Evolutionary conservation across 305 asterid genomes (phyloP), one percentile per base, ranked within the genome.

Genomic region (Plantago lanceolata): DNA sequence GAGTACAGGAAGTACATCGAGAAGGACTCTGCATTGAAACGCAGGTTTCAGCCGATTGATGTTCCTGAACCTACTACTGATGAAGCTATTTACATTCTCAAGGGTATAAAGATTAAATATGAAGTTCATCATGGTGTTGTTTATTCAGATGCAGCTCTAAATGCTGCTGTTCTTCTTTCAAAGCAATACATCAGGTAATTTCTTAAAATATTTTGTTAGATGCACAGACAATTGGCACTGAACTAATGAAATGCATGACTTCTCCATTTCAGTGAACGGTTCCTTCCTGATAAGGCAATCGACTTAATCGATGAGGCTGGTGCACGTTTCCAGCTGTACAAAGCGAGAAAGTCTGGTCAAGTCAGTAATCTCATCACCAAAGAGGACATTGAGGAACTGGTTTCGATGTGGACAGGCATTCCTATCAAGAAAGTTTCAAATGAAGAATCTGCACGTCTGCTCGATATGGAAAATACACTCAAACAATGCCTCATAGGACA

Each of bases 241-340:
- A 49, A 17, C 18, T 17, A 49, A 17, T 4, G 21, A 26, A 18
- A 18, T 18, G 2, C 6, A 12, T 11, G 13, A 6, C 26, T 16
- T n/a, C 26, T 1, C 6, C 18, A 49, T 77, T 75, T 53, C 88
- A 92, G 98, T 66, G 98, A 92, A 69, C 96, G 98, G 6, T 92
- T 85, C 74, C 77, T 92, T 68, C 98, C 98, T 51, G 98, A 92
- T 58, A 92, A 92, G 79, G 98, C 98, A 35, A 92, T 89, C 56
- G 98, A 93, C 85, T 83, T 93, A 90, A 65, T 93, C 44, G 98
- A 93, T 76, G 98, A 89, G 73, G 98, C 98, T 72, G 97, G 98
- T 65, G 89, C 98, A 54, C 85, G 96, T 57, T 96, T 89, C 74
- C 83, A 96, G 69, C 97, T 92, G 77, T 95, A 84, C 58, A 96